Percentiles rank a stretch among this genome's conserved stretches.
These are phyloP conservation scores for Wickerhamomyces hampshirensis DNA, from an alignment of 805 yeast species.

Conservation along the genomic window DNA sequence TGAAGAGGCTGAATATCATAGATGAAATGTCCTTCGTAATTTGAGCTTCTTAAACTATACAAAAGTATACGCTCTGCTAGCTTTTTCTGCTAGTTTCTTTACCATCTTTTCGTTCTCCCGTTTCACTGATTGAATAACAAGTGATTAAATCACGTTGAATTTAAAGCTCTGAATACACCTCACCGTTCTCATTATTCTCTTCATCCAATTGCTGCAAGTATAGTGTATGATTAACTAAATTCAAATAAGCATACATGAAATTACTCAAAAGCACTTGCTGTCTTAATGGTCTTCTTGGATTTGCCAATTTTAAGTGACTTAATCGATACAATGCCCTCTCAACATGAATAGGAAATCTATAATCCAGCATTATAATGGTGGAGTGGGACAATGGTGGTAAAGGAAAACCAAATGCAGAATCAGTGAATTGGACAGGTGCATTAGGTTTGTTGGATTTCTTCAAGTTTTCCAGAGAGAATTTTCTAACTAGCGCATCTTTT, in stretches of 20 bases:
- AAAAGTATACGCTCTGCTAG: no score
- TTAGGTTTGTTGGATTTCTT: slow-evolving; percentile 40
- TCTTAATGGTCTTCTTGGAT: slow-evolving; percentile 82
- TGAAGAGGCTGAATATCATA: no score
- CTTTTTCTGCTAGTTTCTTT: no score
- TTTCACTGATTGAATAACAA: no score
- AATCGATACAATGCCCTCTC: slow-evolving; percentile 93
- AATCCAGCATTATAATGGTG: slow-evolving; percentile 74
- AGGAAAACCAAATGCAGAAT: slow-evolving; percentile 85
- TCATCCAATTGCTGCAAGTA: slow-evolving; percentile 62
- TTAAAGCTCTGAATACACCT: neutral
- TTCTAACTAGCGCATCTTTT: slow-evolving; percentile 16
- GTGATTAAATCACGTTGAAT: neutral
- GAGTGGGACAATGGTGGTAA: slow-evolving; percentile 75
- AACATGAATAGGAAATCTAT: slow-evolving; percentile 88
- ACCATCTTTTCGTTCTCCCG: no score
- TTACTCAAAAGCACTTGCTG: slow-evolving; percentile 93
- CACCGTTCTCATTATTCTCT: slow-evolving; percentile 15
- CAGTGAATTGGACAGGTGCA: slow-evolving; percentile 57
- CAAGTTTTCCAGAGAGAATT: slow-evolving; percentile 31
- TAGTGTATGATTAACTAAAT: slow-evolving; percentile 86
- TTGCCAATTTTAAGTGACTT: slow-evolving; percentile 90
- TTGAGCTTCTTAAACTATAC: no score
- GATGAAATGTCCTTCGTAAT: no score
- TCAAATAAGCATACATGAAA: slow-evolving; percentile 96